Evolutionary conservation across 164 flowering plant species (phyloP).

Genomic region (Stephania cephalantha): DNA sequence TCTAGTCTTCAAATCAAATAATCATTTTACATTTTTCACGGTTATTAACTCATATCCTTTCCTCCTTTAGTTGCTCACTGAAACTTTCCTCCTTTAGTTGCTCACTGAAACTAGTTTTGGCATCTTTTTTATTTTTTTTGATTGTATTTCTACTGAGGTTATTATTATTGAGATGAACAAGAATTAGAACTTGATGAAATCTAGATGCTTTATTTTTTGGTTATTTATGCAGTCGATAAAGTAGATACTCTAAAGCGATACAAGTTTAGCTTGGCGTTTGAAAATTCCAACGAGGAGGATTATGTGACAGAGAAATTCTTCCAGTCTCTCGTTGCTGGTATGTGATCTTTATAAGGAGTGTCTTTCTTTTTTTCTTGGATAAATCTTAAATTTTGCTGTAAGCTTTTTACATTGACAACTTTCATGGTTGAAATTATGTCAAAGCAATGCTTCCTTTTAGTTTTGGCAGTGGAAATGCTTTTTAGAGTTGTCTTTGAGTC

Average conservation of each 20-base stretch:
- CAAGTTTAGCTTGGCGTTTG: constrained; percentile 97
- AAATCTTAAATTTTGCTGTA: constrained; percentile 26
- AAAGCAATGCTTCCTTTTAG: background rate
- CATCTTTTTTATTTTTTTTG: background rate
- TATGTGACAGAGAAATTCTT: constrained; percentile 96
- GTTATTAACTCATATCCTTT: background rate
- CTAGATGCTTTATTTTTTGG: background rate
- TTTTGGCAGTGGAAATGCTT: constrained; percentile 2
- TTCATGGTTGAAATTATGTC: background rate
- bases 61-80: background rate
- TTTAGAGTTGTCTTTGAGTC: background rate
- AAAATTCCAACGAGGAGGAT: constrained; percentile 97
- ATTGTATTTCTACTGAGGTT: background rate
- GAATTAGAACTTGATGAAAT: background rate
- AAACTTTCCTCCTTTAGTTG: background rate
- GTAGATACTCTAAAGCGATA: constrained; percentile 75
- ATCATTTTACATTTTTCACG: background rate
- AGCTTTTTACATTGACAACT: background rate
- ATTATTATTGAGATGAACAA: background rate
- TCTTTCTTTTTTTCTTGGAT: constrained; percentile 17
- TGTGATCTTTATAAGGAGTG: background rate
- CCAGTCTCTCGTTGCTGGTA: constrained; percentile 99
- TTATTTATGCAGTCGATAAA: constrained; percentile 68
- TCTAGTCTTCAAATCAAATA: background rate
- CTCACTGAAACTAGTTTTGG: background rate